These are phyloP conservation scores for Aphanomyces invadans DNA, from an alignment of 352 stramenopile genomes.

Conservation along the genomic window DNA sequence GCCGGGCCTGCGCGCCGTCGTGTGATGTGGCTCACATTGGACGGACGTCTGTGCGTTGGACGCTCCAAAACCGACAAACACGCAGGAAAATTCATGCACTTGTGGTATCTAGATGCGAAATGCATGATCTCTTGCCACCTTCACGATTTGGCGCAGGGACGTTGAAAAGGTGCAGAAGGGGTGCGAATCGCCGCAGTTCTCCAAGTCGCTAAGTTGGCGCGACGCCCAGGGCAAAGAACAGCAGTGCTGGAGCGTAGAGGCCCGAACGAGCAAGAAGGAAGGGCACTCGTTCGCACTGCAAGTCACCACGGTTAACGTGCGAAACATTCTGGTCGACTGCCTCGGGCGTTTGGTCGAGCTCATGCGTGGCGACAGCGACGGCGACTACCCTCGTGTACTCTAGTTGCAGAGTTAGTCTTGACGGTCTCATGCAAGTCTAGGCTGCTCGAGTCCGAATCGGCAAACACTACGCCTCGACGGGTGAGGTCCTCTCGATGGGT, in stretches of 20 bases:
- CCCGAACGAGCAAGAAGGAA: constrained; percentile 32
- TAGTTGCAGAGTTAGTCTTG: background rate
- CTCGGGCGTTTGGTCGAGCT: constrained; percentile 35
- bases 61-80: constrained; percentile 41
- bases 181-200: constrained; percentile 38
- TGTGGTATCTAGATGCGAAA: constrained; percentile 30
- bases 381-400: constrained; percentile 39
- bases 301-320: constrained; percentile 36
- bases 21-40: constrained; percentile 41
- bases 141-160: constrained; percentile 27
- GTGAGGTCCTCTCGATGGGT: background rate
- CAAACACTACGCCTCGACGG: constrained; percentile 12
- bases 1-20: constrained; percentile 41
- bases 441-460: background rate
- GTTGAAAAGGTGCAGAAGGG: constrained; percentile 40
- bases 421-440: background rate
- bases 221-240: constrained; percentile 39
- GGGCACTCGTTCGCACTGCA: constrained; percentile 44
- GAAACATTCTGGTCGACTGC: constrained; percentile 45
- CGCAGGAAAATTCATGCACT: constrained; percentile 35
- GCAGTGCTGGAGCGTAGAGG: constrained; percentile 38
- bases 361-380: constrained; percentile 42
- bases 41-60: constrained; percentile 39
- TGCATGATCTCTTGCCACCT: background rate
- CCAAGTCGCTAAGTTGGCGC: constrained; percentile 44